phyloP scores from a whole-genome alignment of 768 basidiomycete genomes.

The Clathrus columnatus region DNA sequence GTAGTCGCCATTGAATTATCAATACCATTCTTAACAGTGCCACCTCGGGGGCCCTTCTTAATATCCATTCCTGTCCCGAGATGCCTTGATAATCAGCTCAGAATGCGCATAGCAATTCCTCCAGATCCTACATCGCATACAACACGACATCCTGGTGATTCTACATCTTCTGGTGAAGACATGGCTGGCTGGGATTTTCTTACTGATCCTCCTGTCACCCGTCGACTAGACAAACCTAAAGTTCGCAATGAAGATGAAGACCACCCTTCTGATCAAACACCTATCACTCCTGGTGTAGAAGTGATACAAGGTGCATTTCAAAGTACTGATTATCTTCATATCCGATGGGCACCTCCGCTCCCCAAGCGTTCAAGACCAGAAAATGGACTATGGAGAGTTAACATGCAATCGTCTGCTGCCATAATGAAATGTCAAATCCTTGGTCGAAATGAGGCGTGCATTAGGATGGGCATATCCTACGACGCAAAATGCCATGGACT shows the following conservation, averaged over 20 bases:
- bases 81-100: constrained; percentile 69
- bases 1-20: constrained; percentile 76
- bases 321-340: constrained; percentile 62
- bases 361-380: constrained; percentile 32
- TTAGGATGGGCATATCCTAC: constrained; percentile 60
- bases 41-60: constrained; percentile 67
- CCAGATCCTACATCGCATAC: constrained; percentile 16
- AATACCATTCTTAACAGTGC: constrained; percentile 58
- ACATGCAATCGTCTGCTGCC: constrained; percentile 57
- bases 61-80: constrained; percentile 71
- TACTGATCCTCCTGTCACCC: constrained; percentile 7
- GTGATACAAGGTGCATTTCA: constrained; percentile 9
- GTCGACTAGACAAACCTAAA: constrained; percentile 2
- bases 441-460: constrained; percentile 39
- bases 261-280: constrained; percentile 1
- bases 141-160: background rate
- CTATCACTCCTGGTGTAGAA: constrained; percentile 6
- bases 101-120: constrained; percentile 65
- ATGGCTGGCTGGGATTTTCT: constrained; percentile 10
- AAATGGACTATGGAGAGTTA: constrained; percentile 58
- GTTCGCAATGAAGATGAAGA: constrained; percentile 5
- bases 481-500: constrained; percentile 66
- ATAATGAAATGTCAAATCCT: constrained; percentile 56
- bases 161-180: constrained; percentile 7
- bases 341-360: constrained; percentile 69